Percentiles rank a stretch among this genome's conserved stretches.
These are phyloP conservation scores for Letharia columbiana DNA, from an alignment of 495 filamentous ascomycete species.

Conservation along the genomic window DNA sequence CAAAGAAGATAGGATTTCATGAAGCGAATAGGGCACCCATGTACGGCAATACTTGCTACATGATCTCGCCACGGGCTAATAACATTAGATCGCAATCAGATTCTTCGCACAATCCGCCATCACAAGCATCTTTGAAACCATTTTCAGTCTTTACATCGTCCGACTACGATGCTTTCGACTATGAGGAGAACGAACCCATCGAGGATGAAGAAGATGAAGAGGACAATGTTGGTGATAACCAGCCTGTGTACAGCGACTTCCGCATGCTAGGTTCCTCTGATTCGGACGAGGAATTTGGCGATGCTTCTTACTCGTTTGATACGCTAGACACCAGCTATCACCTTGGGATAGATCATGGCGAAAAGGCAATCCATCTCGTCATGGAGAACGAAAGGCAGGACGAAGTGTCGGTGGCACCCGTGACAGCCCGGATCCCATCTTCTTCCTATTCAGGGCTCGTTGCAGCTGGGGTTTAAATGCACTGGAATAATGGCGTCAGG, in stretches of 20 bases:
- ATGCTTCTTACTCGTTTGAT: slow-evolving; percentile 22
- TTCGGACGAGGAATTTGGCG: slow-evolving; percentile 19
- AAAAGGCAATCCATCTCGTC: slow-evolving; percentile 20
- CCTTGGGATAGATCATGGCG: slow-evolving; percentile 10
- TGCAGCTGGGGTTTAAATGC: slow-evolving; percentile 1
- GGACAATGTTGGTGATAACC: neutral
- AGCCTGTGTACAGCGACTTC: slow-evolving; percentile 26
- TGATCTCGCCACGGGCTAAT: neutral
- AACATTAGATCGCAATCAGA: neutral
- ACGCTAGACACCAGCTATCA: slow-evolving; percentile 17
- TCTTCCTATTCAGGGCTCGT: neutral
- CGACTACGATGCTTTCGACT: slow-evolving; percentile 43
- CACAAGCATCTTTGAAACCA: slow-evolving; percentile 19
- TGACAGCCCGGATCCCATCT: neutral
- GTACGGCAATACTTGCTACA: slow-evolving; percentile 13
- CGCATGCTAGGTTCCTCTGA: slow-evolving; percentile 20
- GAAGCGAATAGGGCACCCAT: slow-evolving; percentile 15
- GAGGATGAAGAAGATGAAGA: slow-evolving; percentile 16
- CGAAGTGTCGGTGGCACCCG: slow-evolving; percentile 21
- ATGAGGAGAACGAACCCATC: slow-evolving; percentile 33
- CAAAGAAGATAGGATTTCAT: neutral
- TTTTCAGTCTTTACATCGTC: slow-evolving; percentile 32
- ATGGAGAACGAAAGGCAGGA: slow-evolving; percentile 19
- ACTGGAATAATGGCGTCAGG: neutral
- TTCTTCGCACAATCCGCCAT: slow-evolving; percentile 15